Percentiles rank a stretch among this genome's conserved stretches.
These are phyloP conservation scores for Paraphaeosphaeria minitans DNA, from an alignment of 2,329 filamentous ascomycete species.

Conservation along the genomic window DNA sequence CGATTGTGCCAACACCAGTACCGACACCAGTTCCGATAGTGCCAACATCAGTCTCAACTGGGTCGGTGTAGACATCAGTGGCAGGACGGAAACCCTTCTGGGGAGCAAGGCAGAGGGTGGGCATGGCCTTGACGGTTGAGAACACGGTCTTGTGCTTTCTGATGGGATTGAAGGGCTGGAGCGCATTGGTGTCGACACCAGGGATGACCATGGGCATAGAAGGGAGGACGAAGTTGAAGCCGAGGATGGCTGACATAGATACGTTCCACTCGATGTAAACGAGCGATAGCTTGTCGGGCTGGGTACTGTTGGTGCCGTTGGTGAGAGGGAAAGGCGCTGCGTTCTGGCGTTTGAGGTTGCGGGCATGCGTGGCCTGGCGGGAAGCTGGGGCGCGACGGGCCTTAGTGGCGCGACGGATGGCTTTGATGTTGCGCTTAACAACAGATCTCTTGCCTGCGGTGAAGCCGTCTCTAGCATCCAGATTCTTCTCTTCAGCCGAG, in stretches of 20 bases:
- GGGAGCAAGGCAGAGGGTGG: slow-evolving; percentile 26
- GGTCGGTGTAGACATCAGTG: slow-evolving; percentile 13
- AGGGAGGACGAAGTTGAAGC: slow-evolving; percentile 27
- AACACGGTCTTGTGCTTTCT: slow-evolving; percentile 24
- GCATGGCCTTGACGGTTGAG: slow-evolving; percentile 24
- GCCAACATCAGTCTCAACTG: slow-evolving; percentile 1
- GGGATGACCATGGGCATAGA: slow-evolving; percentile 24
- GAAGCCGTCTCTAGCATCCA: not conserved
- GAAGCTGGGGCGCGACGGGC: slow-evolving; percentile 5
- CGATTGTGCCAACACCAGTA: not conserved
- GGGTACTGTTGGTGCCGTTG: not conserved
- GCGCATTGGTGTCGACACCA: slow-evolving; percentile 4
- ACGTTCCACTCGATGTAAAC: slow-evolving; percentile 35
- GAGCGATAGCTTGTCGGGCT: slow-evolving; percentile 21
- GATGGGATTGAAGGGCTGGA: slow-evolving; percentile 13
- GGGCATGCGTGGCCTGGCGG: not conserved
- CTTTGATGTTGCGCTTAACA: not conserved
- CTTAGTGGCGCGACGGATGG: slow-evolving; percentile 4
- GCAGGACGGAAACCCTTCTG: slow-evolving; percentile 10
- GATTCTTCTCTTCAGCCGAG: not conserved
- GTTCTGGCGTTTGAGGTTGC: slow-evolving; percentile 10
- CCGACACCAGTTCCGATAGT: slow-evolving; percentile 3
- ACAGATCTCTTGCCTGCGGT: slow-evolving; percentile 3
- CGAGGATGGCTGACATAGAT: slow-evolving; percentile 27
- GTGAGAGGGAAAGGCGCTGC: slow-evolving; percentile 12